phyloP scores from a whole-genome alignment of 2,329 filamentous ascomycete species.

The Alternaria sp. region DNA sequence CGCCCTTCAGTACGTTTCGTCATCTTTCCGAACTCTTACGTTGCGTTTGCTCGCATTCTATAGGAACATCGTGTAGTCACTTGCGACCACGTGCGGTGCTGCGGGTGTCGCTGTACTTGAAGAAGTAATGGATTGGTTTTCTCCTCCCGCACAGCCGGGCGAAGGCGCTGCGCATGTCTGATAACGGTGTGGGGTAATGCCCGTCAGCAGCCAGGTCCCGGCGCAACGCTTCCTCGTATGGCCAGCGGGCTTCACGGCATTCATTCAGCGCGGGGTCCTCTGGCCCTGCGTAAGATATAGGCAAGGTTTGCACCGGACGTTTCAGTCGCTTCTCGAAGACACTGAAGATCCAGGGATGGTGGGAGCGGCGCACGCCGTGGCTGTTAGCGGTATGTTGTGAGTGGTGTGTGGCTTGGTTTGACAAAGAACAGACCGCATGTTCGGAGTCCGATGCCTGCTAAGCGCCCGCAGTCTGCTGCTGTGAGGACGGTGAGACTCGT shows the following conservation, averaged over 20 bases:
- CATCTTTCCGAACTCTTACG: background rate
- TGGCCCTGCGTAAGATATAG: slow-evolving; percentile 3
- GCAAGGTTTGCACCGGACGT: slow-evolving; percentile 22
- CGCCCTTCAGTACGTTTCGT: background rate
- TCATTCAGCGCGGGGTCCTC: background rate
- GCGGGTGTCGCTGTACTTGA: background rate
- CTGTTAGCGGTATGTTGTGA: slow-evolving; percentile 10
- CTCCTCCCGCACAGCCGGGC: slow-evolving; percentile 6
- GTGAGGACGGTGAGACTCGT: slow-evolving; percentile 30
- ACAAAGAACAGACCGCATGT: slow-evolving; percentile 16
- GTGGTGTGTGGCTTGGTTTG: slow-evolving; percentile 8
- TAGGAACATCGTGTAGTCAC: background rate
- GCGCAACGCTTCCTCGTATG: slow-evolving; percentile 2
- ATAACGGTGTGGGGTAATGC: slow-evolving; percentile 19
- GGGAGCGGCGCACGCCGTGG: slow-evolving; percentile 15
- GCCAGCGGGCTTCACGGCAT: slow-evolving; percentile 5
- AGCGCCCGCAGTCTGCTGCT: slow-evolving; percentile 18
- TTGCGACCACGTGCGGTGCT: background rate
- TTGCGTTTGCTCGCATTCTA: background rate
- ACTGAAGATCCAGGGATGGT: slow-evolving; percentile 17
- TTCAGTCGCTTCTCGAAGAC: slow-evolving; percentile 33
- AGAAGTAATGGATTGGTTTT: background rate
- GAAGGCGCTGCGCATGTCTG: slow-evolving; percentile 11
- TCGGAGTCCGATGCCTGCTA: slow-evolving; percentile 41
- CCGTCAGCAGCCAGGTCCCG: slow-evolving; percentile 15